Conservation (phyloP, 257 asterid species). For the Nyctanthes arbortristis region DNA sequence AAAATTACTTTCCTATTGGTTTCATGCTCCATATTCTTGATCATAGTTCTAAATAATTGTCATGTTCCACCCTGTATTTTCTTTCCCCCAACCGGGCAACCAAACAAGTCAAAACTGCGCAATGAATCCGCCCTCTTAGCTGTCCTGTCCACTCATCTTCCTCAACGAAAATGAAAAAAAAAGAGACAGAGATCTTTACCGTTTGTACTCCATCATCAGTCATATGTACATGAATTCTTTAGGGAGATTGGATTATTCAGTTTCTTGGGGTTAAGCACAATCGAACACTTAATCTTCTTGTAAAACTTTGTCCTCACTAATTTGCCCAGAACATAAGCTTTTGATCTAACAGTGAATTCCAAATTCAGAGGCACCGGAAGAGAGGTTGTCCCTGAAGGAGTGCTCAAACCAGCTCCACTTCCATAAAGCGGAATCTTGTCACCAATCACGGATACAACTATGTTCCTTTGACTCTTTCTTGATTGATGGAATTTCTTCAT, state of each 20-base stretch:
- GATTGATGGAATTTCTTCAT: constrained; percentile 68
- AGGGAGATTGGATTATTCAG: constrained; percentile 50
- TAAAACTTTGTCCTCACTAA: constrained; percentile 80
- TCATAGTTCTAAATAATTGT: neutral
- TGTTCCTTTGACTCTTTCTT: constrained; percentile 55
- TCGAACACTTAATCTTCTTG: constrained; percentile 54
- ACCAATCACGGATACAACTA: constrained; percentile 53
- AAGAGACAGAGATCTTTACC: neutral
- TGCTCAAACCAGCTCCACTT: constrained; percentile 70
- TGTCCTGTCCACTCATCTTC: neutral
- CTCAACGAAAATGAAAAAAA: neutral
- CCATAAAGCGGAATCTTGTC: constrained; percentile 81
- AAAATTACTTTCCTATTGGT: neutral
- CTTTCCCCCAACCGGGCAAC: neutral
- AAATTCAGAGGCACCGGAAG: constrained; percentile 56
- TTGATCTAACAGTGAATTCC: constrained; percentile 60
- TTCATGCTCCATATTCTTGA: neutral
- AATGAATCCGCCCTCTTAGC: neutral
- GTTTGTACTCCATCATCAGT: constrained; percentile 22
- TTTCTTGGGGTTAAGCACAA: constrained; percentile 51
- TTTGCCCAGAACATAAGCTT: constrained; percentile 77
- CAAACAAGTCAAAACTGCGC: too few species aligned
- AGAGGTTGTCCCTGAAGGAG: constrained; percentile 55
- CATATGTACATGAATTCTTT: constrained; percentile 63
- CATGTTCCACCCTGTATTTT: neutral